Evolutionary conservation across 805 yeast species (phyloP).

Genomic region (Candida krabiensis): DNA sequence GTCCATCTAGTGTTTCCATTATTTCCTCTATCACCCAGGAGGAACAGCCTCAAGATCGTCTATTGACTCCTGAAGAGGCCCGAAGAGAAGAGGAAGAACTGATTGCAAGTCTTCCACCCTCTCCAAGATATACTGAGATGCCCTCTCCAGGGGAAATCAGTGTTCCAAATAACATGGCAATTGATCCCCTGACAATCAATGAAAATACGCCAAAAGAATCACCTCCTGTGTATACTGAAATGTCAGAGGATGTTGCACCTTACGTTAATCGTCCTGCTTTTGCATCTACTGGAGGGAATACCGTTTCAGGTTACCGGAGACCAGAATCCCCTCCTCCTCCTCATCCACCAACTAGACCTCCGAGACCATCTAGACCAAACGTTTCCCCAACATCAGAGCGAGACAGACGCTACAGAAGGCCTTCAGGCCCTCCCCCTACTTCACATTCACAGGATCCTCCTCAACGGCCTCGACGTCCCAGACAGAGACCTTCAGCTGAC

Average conservation of each 20-base stretch:
- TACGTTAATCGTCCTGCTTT: conserved; percentile 26
- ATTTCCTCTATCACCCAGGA: too few relatives aligned
- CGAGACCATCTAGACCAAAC: conserved; percentile 5
- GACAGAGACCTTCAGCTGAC: background rate
- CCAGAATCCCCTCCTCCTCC: conserved; percentile 12
- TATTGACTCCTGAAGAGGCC: conserved; percentile 8
- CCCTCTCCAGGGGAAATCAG: conserved; percentile 28
- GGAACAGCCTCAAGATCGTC: background rate
- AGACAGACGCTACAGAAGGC: conserved; percentile 1
- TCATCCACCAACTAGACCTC: conserved; percentile 15
- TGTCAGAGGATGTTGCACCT: conserved; percentile 25
- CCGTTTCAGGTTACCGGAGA: conserved; percentile 4
- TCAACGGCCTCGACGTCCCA: conserved; percentile 3
- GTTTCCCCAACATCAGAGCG: conserved; percentile 1
- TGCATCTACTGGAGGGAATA: conserved; percentile 30
- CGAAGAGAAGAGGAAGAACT: conserved; percentile 22
- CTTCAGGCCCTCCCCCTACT: conserved; percentile 7
- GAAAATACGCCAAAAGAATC: conserved; percentile 28
- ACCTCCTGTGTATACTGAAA: conserved; percentile 39
- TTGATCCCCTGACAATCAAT: conserved; percentile 26
- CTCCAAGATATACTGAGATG: conserved; percentile 29
- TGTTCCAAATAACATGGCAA: conserved; percentile 27
- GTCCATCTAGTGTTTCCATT: too few relatives aligned
- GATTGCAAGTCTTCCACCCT: conserved; percentile 28
- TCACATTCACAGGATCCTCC: conserved; percentile 3